Evolutionary conservation across 495 filamentous ascomycete genomes (phyloP).

Genomic region (Aspergillus nanangensis): DNA sequence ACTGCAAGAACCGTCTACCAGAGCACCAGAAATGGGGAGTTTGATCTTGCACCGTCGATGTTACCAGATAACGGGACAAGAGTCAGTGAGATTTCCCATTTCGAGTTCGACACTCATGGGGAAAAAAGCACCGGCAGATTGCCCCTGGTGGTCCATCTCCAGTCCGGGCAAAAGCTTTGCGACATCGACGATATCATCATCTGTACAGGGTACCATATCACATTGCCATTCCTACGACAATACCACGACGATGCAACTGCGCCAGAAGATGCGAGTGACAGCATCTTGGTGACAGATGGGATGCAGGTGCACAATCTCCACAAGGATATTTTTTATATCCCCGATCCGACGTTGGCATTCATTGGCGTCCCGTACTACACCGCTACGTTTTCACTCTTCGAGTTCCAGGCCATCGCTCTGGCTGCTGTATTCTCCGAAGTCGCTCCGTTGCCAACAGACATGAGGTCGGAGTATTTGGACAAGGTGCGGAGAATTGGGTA

Average conservation of each 20-base stretch:
- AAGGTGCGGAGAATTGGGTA: slow-evolving; percentile 38
- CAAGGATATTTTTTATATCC: slow-evolving; percentile 64
- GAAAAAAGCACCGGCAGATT: slow-evolving; percentile 28
- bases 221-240: slow-evolving; percentile 51
- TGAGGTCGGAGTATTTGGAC: slow-evolving; percentile 50
- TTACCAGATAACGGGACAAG: slow-evolving; percentile 45
- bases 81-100: slow-evolving; percentile 44
- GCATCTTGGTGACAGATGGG: slow-evolving; percentile 57
- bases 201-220: slow-evolving; percentile 63
- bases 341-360: slow-evolving; percentile 57
- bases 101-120: slow-evolving; percentile 19
- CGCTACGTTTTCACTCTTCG: slow-evolving; percentile 60
- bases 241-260: slow-evolving; percentile 33
- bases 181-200: slow-evolving; percentile 53
- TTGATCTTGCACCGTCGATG: slow-evolving; percentile 45
- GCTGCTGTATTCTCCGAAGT: slow-evolving; percentile 52
- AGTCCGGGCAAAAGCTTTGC: slow-evolving; percentile 38
- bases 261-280: slow-evolving; percentile 37
- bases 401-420: slow-evolving; percentile 59
- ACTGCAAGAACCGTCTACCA: slow-evolving; percentile 52
- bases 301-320: slow-evolving; percentile 63
- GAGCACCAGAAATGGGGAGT: slow-evolving; percentile 52
- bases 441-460: slow-evolving; percentile 43
- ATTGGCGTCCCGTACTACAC: slow-evolving; percentile 58
- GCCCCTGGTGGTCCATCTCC: slow-evolving; percentile 30